A percentile compares a stretch with the other conserved stretches of the same genome.
These are phyloP conservation scores for Paraconiothyrium brasiliense DNA, from an alignment of 2,329 filamentous ascomycete species.

Conservation along the genomic window DNA sequence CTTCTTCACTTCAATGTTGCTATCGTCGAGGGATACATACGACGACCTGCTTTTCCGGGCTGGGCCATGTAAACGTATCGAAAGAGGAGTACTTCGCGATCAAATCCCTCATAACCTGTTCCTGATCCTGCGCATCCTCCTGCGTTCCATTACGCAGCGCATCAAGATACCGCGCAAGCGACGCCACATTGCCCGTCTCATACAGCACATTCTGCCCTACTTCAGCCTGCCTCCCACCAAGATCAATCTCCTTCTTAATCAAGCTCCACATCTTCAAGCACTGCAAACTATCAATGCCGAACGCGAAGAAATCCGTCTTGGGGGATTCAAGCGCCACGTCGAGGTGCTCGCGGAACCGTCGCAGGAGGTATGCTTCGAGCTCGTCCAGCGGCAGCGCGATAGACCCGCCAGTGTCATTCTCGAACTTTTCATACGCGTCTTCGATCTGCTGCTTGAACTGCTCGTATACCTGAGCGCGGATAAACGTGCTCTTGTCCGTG, in stretches of 20 bases:
- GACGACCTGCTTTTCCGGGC: conserved; percentile 21
- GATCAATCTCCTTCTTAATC: conserved; percentile 62
- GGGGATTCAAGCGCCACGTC: conserved; percentile 29
- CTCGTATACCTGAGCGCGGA: conserved; percentile 61
- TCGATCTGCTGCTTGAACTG: conserved; percentile 60
- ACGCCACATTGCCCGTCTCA: conserved; percentile 62
- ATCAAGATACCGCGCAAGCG: conserved; percentile 58
- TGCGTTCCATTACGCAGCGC: conserved; percentile 52
- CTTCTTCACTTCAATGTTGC: background rate
- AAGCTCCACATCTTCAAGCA: conserved; percentile 64
- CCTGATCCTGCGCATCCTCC: conserved; percentile 45
- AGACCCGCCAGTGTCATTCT: conserved; percentile 28
- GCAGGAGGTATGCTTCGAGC: conserved; percentile 42
- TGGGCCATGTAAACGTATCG: conserved; percentile 17
- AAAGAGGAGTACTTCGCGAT: conserved; percentile 57
- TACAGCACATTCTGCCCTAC: conserved; percentile 68
- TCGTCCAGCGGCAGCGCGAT: conserved; percentile 40
- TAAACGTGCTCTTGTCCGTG: conserved; percentile 68
- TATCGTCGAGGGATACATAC: conserved; percentile 16
- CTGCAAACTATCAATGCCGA: conserved; percentile 68
- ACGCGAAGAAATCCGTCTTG: conserved; percentile 67
- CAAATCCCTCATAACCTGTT: conserved; percentile 57
- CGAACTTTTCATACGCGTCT: conserved; percentile 50
- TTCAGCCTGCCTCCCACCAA: conserved; percentile 52
- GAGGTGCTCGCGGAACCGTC: conserved; percentile 31